Evolutionary conservation across 1,284 basidiomycete genomes (phyloP), one percentile per base, ranked within the genome.

Genomic region (Fomitiporia mediterranea): DNA sequence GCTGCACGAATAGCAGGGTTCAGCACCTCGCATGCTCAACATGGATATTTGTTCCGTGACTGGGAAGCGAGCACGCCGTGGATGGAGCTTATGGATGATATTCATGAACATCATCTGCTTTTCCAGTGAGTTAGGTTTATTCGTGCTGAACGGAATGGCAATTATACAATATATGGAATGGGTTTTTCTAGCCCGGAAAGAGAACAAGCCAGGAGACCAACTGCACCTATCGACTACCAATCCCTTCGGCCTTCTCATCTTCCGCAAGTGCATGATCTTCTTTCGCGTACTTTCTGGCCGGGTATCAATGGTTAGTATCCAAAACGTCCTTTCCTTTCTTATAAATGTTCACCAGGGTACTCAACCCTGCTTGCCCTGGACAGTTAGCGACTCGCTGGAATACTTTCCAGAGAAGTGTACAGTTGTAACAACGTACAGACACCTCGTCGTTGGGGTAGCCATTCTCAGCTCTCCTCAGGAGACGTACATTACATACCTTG

Each of bases 401-500:
- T 81, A 82, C 61, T 74, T 72, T 1, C 85, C 87, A 0, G 84
- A 88, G 63, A 77, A 77, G 44, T 86, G 81, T 53, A 90, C 87
- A 0, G 74, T 91, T 28, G 71, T 91, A 17, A 88, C 85, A 5
- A 76, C 71, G 49, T 89, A 89, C 69, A 84, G 82, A 55, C 74
- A 75, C 51, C 71, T 89, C 17, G 85, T 91, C 7, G 77, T 91
- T 15, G 89, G 88, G n/a, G 78, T 79, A 11, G 86, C 84, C 0
- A 79, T 90, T 55, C 69, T 89, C 53, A 88, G 83, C 66, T 89
- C 85, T n/a, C 88, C 88, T 0, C 78, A 79, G 53, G 85, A 89
- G 65, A 83, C 85, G 2, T 90, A 91, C 63, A 86, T 91, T 55
- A 89, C 86, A 3, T 91, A 89, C 61, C 75, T 91, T 7, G 83